Conservation (phyloP, 257 asterid genomes). For the Lycium barbarum region DNA sequence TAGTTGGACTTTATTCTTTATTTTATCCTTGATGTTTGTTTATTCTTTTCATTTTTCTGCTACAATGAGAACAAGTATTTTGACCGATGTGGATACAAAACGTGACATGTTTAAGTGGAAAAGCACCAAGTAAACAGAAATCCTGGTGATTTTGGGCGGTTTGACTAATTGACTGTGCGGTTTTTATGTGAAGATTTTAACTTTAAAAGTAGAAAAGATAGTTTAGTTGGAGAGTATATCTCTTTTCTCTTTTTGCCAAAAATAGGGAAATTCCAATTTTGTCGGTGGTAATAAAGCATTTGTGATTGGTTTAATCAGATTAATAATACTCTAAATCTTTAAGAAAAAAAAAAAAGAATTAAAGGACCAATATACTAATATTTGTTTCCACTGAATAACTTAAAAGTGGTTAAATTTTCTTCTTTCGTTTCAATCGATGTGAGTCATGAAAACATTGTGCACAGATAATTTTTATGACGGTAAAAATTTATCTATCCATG, state of each 20-base stretch:
- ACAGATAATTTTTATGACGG: too few species aligned
- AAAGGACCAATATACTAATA: neutral
- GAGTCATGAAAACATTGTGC: too few species aligned
- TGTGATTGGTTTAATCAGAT: neutral
- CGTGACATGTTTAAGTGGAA: conserved; percentile 44
- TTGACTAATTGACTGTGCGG: conserved; percentile 26
- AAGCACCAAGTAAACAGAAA: conserved; percentile 20
- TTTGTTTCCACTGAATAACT: neutral
- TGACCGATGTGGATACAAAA: conserved; percentile 30
- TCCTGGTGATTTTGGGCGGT: conserved; percentile 36
- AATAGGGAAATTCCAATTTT: neutral
- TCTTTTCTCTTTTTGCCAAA: neutral
- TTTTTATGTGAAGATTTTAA: neutral
- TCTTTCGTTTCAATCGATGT: too few species aligned
- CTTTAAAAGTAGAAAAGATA: neutral
- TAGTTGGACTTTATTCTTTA: neutral
- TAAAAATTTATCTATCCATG: too few species aligned
- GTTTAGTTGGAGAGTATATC: neutral
- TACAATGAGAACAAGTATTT: neutral
- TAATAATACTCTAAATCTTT: neutral
- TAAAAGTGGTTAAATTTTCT: neutral
- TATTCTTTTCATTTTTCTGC: neutral
- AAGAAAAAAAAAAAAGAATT: neutral
- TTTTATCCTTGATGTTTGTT: neutral
- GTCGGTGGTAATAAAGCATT: neutral